A percentile compares a stretch with the other conserved stretches of the same genome.
Evolutionary conservation across 345 rosid genomes (phyloP).

Genomic region (Anacardium occidentale): DNA sequence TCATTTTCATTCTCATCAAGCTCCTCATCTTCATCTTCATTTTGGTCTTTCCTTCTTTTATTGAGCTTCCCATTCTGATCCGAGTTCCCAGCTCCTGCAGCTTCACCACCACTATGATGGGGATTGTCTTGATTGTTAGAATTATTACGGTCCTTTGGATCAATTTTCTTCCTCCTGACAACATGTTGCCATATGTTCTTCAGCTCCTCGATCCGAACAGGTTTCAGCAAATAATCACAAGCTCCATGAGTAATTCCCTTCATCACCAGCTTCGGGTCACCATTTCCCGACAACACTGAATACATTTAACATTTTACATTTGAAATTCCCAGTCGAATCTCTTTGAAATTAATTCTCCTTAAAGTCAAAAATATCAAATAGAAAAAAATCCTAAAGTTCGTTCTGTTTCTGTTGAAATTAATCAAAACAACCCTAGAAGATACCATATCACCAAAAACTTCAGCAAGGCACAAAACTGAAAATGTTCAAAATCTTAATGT

Average conservation of each 20-base stretch:
- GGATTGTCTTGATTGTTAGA: constrained; percentile 37
- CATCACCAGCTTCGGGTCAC: constrained; percentile 82
- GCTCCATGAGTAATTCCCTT: constrained; percentile 94
- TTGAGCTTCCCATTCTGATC: constrained; percentile 58
- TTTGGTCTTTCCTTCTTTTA: constrained; percentile 74
- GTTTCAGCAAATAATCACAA: constrained; percentile 88
- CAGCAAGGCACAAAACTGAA: not conserved
- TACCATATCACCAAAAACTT: not conserved
- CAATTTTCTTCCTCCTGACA: constrained; percentile 56
- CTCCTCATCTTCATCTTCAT: constrained; percentile 71
- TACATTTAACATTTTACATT: constrained; percentile 6
- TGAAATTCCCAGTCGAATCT: not conserved
- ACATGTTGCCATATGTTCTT: constrained; percentile 98
- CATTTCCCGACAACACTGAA: constrained; percentile 84
- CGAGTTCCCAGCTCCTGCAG: constrained; percentile 31
- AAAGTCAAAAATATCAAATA: not conserved
- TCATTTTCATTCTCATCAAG: constrained; percentile 47
- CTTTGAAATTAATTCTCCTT: not conserved
- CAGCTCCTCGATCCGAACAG: constrained; percentile 84
- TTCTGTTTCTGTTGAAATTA: not conserved
- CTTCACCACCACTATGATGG: constrained; percentile 32
- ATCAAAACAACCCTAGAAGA: not conserved
- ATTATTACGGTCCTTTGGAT: constrained; percentile 37
- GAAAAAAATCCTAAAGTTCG: not conserved
- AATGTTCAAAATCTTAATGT: not conserved